Evolutionary conservation across 768 basidiomycete species (phyloP).

Genomic region (Gloeostereum incarnatum): DNA sequence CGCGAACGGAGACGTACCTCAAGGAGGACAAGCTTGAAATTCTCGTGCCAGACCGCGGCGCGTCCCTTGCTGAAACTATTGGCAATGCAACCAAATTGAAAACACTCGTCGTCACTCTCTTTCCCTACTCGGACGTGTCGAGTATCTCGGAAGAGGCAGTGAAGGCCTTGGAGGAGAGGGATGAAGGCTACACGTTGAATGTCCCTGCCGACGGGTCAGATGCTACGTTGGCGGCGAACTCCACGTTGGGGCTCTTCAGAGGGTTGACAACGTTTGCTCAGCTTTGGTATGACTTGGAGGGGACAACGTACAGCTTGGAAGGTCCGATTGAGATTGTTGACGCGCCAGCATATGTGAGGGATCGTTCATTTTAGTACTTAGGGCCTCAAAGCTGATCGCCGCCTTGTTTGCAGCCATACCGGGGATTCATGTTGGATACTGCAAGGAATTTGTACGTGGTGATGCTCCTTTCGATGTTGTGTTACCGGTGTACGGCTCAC

Average conservation of each 20-base stretch:
- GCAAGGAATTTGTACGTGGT: conserved; percentile 58
- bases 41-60: conserved; percentile 30
- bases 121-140: not conserved
- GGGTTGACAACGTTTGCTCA: conserved; percentile 74
- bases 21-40: conserved; percentile 27
- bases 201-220: conserved; percentile 43
- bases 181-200: conserved; percentile 51
- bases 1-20: conserved; percentile 20
- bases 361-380: not conserved
- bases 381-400: not conserved
- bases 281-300: conserved; percentile 48
- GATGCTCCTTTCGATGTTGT: not conserved
- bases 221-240: conserved; percentile 51
- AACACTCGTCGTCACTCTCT: conserved; percentile 20
- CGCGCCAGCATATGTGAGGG: conserved; percentile 53
- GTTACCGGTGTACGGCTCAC: conserved; percentile 2
- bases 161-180: conserved; percentile 35
- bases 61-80: conserved; percentile 18
- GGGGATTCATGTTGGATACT: conserved; percentile 78
- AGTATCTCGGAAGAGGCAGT: conserved; percentile 29
- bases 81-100: conserved; percentile 17
- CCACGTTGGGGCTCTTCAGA: conserved; percentile 57
- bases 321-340: conserved; percentile 54
- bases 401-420: conserved; percentile 42
- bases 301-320: conserved; percentile 39